Evolutionary conservation across 2,329 filamentous ascomycete genomes (phyloP), one percentile per base, ranked within the genome.

Genomic region (Fusarium mexicanum): DNA sequence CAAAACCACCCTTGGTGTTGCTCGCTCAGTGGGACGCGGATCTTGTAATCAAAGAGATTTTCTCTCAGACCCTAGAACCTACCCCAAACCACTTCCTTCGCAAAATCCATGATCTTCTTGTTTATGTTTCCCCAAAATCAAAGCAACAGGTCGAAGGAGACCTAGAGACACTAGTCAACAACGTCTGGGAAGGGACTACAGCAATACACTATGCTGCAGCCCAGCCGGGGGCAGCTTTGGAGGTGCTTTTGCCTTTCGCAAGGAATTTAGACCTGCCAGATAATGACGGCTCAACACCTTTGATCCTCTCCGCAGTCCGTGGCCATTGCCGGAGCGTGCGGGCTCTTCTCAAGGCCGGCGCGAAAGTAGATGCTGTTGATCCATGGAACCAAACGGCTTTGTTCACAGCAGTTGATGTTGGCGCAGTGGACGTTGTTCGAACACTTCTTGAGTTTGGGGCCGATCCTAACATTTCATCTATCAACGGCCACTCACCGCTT

Each of bases 121-220:
- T 69, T 7, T 63, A 65, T n/a, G 4, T 67, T 33, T 61, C 67
- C 8, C 18, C 47, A 4, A 50, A 37, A n/a, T 46, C 59, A 12
- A 57, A 20, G 9, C 57, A 43, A 2, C 60, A 46, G 11, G 61
- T 38, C 17, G 53, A 46, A 24, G 55, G n/a, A 26, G 61, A 69
- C 14, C 60, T 75, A 20, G 65, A 47, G 55, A 35, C 20, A 18
- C 71, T 73, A 44, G 31, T 73, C 24, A 75, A 76, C 31, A 40
- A 63, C 11, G 33, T 63, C 8, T 76, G 73, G 73, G 69, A 67
- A 26, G 72, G 72, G 16, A 73, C 66, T 13, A 74, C 73, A 12
- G 72, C 74, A 8, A 41, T 69, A 20, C 74, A 76, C 53, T 71
- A 69, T 55, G 74, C 74, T 12, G 74, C 72, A 22, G 65, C 58